Evolutionary conservation across 2,329 filamentous ascomycete species (phyloP), one percentile per base, ranked within the genome.

Genomic region (Teratosphaeria epicoccoides): DNA sequence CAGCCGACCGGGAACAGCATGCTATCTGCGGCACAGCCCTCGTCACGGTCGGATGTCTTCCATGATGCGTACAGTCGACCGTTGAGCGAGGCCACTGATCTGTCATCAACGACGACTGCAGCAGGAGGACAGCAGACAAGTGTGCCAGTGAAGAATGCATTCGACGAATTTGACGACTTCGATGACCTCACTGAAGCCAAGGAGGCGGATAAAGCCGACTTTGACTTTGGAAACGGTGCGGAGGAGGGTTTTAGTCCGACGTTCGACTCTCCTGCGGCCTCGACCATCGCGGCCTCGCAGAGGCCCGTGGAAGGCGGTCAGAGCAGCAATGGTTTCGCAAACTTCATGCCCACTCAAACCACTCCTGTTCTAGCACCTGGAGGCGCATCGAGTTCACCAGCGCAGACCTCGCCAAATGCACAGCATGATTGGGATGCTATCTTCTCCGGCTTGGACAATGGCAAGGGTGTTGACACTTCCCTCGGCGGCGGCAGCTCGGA

Each of bases 351-450:
- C 7, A 55, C 46, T 46, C 47, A 33, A 3, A 52, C 55, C 25
- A 54, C 53, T n/a, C n/a, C n/a, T 10, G 52, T 28, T 33, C 55
- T 50, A 14, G 49, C 53, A 4, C 59, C 61, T 45, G 29, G 29
- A 43, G 43, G 33, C 24, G 26, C 44, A 33, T 55, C 55, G 23
- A 54, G 52, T 33, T 62, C 56, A 49, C 55, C 56, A 44, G 71
- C 50, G 66, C 73, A 50, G 64, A 68, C 45, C 66, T 71, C 53
- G 64, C 68, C 46, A 65, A 65, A 68, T 23, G 65, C 69, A 1
- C 68, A 72, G 28, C 86, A 94, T 60, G 91, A 97, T 67, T 97
- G 93, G 93, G 91, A 97, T 63, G 86, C 88, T 37, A 88, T 97
- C 51, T 97, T 97, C 71, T 85, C 87, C 1, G 84, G 84, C 24